Conservation (phyloP, 2,329 filamentous ascomycete species). For the Monosporascus sp. region DNA sequence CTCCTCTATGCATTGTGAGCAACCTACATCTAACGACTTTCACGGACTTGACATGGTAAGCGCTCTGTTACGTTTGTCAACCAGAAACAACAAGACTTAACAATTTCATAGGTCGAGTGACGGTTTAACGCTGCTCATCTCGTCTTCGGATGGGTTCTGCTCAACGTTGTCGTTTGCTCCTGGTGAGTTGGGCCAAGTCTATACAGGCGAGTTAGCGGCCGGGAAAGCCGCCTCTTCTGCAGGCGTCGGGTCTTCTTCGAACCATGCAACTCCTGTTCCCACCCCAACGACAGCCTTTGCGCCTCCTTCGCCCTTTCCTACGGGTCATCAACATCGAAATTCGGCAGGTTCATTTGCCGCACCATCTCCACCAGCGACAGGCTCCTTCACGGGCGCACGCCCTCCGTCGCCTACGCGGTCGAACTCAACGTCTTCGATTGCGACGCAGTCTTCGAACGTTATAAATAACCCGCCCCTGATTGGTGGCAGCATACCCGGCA, state of each 20-base stretch:
- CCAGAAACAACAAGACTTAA: slow-evolving; percentile 17
- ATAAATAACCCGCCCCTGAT: slow-evolving; percentile 76
- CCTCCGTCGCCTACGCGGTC: slow-evolving; percentile 76
- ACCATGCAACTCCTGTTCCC: slow-evolving; percentile 62
- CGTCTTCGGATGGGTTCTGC: slow-evolving; percentile 97
- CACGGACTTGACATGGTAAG: slow-evolving; percentile 90
- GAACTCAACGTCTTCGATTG: slow-evolving; percentile 78
- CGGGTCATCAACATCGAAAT: slow-evolving; percentile 50
- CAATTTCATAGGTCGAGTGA: slow-evolving; percentile 59
- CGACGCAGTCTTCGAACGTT: slow-evolving; percentile 56
- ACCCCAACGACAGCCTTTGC: slow-evolving; percentile 62
- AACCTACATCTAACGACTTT: slow-evolving; percentile 97
- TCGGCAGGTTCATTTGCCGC: slow-evolving; percentile 53
- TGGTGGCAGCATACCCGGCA: slow-evolving; percentile 68
- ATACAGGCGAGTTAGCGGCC: slow-evolving; percentile 61
- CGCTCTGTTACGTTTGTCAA: slow-evolving; percentile 5
- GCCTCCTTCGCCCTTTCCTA: slow-evolving; percentile 53
- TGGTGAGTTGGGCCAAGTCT: slow-evolving; percentile 79
- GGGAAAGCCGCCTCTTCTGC: slow-evolving; percentile 37
- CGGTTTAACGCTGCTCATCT: slow-evolving; percentile 77
- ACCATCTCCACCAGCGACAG: slow-evolving; percentile 52
- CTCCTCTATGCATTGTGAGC: slow-evolving; percentile 88
- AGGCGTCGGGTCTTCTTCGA: slow-evolving; percentile 41
- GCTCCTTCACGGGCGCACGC: slow-evolving; percentile 55
- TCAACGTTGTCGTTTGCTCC: slow-evolving; percentile 80